Evolutionary conservation across 2,329 filamentous ascomycete genomes (phyloP), one percentile per base, ranked within the genome.

Genomic region (Claviceps humidiphila): DNA sequence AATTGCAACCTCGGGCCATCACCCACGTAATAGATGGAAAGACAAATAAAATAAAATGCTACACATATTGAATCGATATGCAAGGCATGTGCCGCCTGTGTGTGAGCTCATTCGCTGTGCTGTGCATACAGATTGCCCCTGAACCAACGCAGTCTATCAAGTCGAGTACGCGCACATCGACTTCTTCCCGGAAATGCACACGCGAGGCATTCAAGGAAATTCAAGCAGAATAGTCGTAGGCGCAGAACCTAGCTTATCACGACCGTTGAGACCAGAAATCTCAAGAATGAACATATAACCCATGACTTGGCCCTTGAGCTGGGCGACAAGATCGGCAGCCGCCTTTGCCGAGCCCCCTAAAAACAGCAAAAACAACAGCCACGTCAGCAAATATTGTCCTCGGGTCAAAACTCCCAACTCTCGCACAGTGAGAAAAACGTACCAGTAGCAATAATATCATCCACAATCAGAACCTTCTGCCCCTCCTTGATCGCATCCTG

Each of bases 401-500:
- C 30, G 30, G 30, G 30, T 34, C 30, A 34, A 30, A 24, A 9
- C 30, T 20, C 42, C 38, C 24, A 14, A 14, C 14, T 22, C 5
- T 11, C n/a, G 40, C 22, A 17, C 16, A 7, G 0, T 20, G 17
- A 9, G 4, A 26, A 43, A 43, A 49, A 72, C 84, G 68, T 76
- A 95, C 91, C 91, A 58, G 93, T 98, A 53, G 93, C 93, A 73
- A 98, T 97, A 65, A 98, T 95, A 68, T 98, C 93, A 69, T 98
- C 93, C 37, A 98, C 89, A 58, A 98, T 79, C 56, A 98, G 74
- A 53, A 95, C 91, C 68, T 85, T 90, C 73, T 95, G 88, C 39
- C 90, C 90, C 50, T 81, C 77, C 72, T 86, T 84, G 63, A 98
- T 84, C 45, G 85, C 84, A 68, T 86, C 89, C 59, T 79, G 74